phyloP scores from a whole-genome alignment of 2,329 filamentous ascomycete genomes.

The Thelonectria discophora region DNA sequence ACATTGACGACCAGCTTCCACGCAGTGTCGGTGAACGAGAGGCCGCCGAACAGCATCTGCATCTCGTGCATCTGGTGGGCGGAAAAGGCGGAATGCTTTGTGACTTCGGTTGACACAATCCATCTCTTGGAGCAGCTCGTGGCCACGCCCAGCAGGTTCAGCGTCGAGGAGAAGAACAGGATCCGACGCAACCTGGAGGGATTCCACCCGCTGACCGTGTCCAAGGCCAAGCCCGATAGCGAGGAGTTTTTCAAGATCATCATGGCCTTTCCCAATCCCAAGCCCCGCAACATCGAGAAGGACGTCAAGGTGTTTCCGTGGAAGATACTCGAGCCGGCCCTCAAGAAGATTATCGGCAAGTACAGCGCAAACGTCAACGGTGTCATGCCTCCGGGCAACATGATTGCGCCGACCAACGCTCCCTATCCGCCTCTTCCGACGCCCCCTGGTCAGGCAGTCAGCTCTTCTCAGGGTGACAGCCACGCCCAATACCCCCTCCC shows the following conservation, averaged over 20 bases:
- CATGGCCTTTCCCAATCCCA: slow-evolving; percentile 95
- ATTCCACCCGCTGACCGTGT: slow-evolving; percentile 91
- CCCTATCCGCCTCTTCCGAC: slow-evolving; percentile 58
- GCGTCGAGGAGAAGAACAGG: slow-evolving; percentile 97
- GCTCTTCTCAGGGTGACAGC: slow-evolving; percentile 45
- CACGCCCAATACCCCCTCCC: slow-evolving; percentile 53
- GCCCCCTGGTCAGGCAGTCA: slow-evolving; percentile 52
- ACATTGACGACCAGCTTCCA: slow-evolving; percentile 84
- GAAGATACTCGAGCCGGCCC: slow-evolving; percentile 84
- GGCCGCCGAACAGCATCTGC: slow-evolving; percentile 85
- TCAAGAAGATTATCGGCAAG: slow-evolving; percentile 99
- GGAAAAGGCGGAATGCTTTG: slow-evolving; percentile 88
- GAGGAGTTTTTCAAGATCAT: slow-evolving; percentile 99
- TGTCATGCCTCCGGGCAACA: slow-evolving; percentile 49
- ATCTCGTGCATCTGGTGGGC: slow-evolving; percentile 99
- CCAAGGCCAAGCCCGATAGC: slow-evolving; percentile 89
- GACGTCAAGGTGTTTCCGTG: slow-evolving; percentile 99
- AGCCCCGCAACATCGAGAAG: slow-evolving; percentile 98
- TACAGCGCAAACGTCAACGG: slow-evolving; percentile 69
- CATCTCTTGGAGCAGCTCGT: slow-evolving; percentile 92
- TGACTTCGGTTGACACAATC: slow-evolving; percentile 97
- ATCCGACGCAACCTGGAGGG: slow-evolving; percentile 96
- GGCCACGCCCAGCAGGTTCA: slow-evolving; percentile 78
- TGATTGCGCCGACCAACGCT: slow-evolving; percentile 52
- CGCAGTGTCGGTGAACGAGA: slow-evolving; percentile 79